Evolutionary conservation across 2,329 filamentous ascomycete species (phyloP).

Genomic region (Aspergillus tubingensis): DNA sequence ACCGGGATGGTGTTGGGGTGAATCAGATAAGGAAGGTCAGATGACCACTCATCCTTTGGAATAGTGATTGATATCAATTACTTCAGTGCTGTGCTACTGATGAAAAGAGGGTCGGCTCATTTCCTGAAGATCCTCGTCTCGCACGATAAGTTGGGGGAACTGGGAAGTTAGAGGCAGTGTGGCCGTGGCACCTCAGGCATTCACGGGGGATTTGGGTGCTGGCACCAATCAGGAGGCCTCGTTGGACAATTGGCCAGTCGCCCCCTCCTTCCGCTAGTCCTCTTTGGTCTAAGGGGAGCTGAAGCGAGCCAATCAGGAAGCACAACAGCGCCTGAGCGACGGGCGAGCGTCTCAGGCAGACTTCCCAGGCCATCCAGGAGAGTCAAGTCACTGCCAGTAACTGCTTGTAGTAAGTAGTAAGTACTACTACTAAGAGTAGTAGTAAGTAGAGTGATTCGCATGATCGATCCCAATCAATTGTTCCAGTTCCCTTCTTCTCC

Average conservation of each 20-base stretch:
- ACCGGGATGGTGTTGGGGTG: neutral
- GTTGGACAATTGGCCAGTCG: conserved; percentile 6
- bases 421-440: no score
- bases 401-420: no score
- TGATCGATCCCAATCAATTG: neutral
- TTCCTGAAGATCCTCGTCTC: neutral
- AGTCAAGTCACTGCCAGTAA: no score
- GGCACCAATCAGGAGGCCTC: conserved; percentile 5
- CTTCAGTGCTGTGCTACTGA: neutral
- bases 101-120: conserved; percentile 1
- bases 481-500: neutral
- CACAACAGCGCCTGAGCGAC: conserved; percentile 3
- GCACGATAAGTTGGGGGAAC: no score
- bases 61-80: neutral
- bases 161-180: no score
- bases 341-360: conserved; percentile 16
- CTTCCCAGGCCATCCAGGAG: no score
- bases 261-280: conserved; percentile 4
- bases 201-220: neutral
- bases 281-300: neutral
- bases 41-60: neutral
- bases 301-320: conserved; percentile 18
- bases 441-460: neutral
- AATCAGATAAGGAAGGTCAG: neutral
- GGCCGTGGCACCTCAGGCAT: neutral